Base-by-base conservation (phyloP, 1,284 basidiomycete species). In the Ceratobasidium sp. region DNA sequence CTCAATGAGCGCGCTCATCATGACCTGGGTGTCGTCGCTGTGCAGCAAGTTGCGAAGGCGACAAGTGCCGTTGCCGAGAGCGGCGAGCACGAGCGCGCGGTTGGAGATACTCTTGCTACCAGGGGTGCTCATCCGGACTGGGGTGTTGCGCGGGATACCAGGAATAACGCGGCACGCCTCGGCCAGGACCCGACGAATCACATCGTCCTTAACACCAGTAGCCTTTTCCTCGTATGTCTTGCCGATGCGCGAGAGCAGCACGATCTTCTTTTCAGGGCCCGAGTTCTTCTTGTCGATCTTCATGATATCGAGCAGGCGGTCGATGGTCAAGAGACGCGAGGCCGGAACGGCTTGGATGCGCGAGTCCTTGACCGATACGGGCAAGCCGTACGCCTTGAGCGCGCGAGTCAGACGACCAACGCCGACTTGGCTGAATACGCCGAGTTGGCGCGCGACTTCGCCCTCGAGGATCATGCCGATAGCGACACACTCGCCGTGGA, bases 241-340 rank as follows among this genome's bases (percentile, higher is more conserved):
- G 60, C 98, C 98, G 81, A 99, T 98, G 79, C 92, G 90, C 58
- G 92, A 93, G 46, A 99, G 90, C 49, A 99, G 89, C 64, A 99
- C 98, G 80, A 99, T 91, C 87, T 98, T 98, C 89, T 98, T 98
- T 82, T 93, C 91, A 56, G 90, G 83, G 77, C 97, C 94, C 78
- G 92, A 93, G 85, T 99, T 99, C 90, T 99, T 99, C 90, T 99
- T 99, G 90, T 99, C 97, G 80, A 99, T 93, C 80, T 90, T 94
- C 90, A 92, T 92, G 84, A 98, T 95, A 85, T 99, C 96, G 63
- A 99, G 89, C 18, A 99, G 89, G 26, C 91, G 90, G 79, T 95
- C 92, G 71, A 97, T 92, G 18, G 92, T 92, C 78, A 99, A 90
- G 73, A 90, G 87, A 67, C 90, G 90, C 0, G 94, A 89, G 0